These are phyloP conservation scores for Chlorokybus atmophyticus DNA, from an alignment of 139 green algal species.

Conservation along the genomic window DNA sequence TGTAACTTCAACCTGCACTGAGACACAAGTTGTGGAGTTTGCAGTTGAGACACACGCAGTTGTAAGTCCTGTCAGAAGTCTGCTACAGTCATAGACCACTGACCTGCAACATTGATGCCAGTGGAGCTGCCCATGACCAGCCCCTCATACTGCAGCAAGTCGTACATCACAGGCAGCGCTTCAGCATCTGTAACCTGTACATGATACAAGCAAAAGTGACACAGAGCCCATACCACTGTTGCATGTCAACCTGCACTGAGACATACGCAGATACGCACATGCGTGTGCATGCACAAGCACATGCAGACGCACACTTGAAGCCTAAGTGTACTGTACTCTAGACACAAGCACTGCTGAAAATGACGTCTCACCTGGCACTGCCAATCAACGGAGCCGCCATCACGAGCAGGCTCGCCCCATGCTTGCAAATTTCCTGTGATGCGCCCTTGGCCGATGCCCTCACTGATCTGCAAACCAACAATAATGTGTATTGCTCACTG, in stretches of 20 bases:
- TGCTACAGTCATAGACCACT: background rate
- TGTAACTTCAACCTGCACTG: no score
- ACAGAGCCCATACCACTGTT: background rate
- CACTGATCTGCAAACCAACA: slow-evolving; percentile 14
- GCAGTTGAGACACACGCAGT: background rate
- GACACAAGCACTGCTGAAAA: background rate
- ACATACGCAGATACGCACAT: no score
- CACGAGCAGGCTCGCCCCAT: slow-evolving; percentile 16
- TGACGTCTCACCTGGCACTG: slow-evolving; percentile 17
- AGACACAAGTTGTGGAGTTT: no score
- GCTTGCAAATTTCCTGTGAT: slow-evolving; percentile 22
- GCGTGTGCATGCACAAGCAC: no score
- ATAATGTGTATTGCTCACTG: background rate
- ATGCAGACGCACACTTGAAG: no score
- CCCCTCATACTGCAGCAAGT: slow-evolving; percentile 19
- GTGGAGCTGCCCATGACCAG: slow-evolving; percentile 21
- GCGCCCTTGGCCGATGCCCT: slow-evolving; percentile 26
- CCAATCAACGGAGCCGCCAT: slow-evolving; percentile 24
- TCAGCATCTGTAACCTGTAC: slow-evolving; percentile 20
- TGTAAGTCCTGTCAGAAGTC: background rate
- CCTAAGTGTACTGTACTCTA: no score
- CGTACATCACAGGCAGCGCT: slow-evolving; percentile 23
- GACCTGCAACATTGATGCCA: slow-evolving; percentile 21
- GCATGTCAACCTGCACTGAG: background rate
- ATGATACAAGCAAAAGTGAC: background rate